Conservation (phyloP, 2,329 filamentous ascomycete species). For the Trichoderma aggressivum region DNA sequence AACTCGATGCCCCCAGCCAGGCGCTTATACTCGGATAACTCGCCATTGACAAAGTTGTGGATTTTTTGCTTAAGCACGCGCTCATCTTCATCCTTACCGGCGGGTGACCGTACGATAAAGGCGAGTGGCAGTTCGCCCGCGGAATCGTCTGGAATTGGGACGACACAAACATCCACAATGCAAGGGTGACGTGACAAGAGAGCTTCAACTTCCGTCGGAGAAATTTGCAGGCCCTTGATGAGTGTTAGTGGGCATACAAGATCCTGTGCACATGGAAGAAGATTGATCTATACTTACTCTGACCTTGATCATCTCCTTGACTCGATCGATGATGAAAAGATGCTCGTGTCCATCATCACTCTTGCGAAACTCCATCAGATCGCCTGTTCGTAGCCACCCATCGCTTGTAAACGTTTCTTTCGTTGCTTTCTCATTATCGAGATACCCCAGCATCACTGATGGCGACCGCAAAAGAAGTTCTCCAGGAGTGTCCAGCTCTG, state of each 20-base stretch:
- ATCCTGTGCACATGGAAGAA: background rate
- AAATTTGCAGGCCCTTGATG: slow-evolving; percentile 65
- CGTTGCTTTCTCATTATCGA: slow-evolving; percentile 65
- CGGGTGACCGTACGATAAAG: slow-evolving; percentile 48
- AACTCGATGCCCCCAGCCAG: slow-evolving; percentile 50
- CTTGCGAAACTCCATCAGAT: slow-evolving; percentile 58
- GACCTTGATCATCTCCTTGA: slow-evolving; percentile 57
- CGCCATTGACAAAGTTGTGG: slow-evolving; percentile 44
- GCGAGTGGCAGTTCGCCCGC: slow-evolving; percentile 56
- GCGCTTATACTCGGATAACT: slow-evolving; percentile 44
- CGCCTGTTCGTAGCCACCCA: slow-evolving; percentile 30
- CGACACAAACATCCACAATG: slow-evolving; percentile 66
- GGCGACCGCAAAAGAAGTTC: slow-evolving; percentile 75
- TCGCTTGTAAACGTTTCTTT: slow-evolving; percentile 21
- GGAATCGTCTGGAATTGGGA: slow-evolving; percentile 54
- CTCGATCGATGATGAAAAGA: slow-evolving; percentile 25
- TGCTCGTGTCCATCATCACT: slow-evolving; percentile 40
- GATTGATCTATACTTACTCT: slow-evolving; percentile 19
- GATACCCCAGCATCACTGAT: slow-evolving; percentile 70
- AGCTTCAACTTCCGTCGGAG: slow-evolving; percentile 68
- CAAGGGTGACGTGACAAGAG: slow-evolving; percentile 62
- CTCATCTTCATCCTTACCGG: slow-evolving; percentile 47
- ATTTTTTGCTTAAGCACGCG: slow-evolving; percentile 46
- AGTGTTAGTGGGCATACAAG: background rate
- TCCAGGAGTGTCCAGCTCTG: slow-evolving; percentile 60